Evolutionary conservation across 2,329 filamentous ascomycete genomes (phyloP).

Genomic region (Ascochyta koolunga): DNA sequence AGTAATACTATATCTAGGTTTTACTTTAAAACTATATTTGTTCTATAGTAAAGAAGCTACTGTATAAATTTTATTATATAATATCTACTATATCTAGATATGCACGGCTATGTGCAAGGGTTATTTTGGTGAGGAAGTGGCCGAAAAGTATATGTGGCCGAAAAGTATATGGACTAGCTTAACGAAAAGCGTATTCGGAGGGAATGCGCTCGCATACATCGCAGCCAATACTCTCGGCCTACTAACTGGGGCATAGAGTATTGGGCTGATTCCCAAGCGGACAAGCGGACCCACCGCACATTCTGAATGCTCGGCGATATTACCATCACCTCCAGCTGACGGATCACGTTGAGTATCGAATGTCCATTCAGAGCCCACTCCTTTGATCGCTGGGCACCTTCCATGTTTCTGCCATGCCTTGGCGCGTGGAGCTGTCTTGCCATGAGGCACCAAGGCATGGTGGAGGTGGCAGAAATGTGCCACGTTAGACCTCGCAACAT

Average conservation of each 20-base stretch:
- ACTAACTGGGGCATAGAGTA: slow-evolving; percentile 18
- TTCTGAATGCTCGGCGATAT: slow-evolving; percentile 13
- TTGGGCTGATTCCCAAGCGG: slow-evolving; percentile 15
- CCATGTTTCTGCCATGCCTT: slow-evolving; percentile 12
- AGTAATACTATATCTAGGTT: too few relatives aligned
- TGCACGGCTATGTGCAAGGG: too few relatives aligned
- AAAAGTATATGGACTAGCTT: slow-evolving; percentile 7
- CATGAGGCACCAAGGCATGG: slow-evolving; percentile 28
- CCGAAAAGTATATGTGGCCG: too few relatives aligned
- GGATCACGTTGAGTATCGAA: background rate
- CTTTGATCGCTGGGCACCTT: slow-evolving; percentile 6
- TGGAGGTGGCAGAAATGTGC: slow-evolving; percentile 16
- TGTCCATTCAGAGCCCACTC: background rate
- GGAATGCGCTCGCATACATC: slow-evolving; percentile 15
- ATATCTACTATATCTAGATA: too few relatives aligned
- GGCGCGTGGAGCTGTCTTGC: slow-evolving; percentile 12
- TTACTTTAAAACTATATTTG: too few relatives aligned
- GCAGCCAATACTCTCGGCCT: slow-evolving; percentile 22
- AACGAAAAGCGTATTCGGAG: background rate
- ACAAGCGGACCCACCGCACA: slow-evolving; percentile 19
- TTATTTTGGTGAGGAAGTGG: too few relatives aligned
- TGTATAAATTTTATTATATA: too few relatives aligned
- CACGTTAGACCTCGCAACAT: slow-evolving; percentile 17
- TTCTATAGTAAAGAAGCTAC: too few relatives aligned
- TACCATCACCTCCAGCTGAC: slow-evolving; percentile 4